phyloP scores from a whole-genome alignment of 2,329 filamentous ascomycete genomes.

The Xylaria sp. region DNA sequence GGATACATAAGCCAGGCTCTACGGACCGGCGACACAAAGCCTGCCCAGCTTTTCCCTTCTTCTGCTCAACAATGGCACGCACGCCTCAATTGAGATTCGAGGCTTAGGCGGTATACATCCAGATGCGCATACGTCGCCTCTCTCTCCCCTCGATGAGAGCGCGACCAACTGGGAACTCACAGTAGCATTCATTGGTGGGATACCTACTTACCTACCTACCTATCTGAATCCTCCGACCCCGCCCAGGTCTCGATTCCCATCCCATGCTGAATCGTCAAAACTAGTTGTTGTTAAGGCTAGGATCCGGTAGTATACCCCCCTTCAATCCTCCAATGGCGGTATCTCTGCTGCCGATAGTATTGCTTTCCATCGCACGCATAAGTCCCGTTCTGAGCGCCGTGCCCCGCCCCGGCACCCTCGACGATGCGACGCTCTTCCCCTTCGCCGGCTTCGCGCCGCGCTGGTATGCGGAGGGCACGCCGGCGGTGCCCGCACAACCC shows the following conservation, averaged over 20 bases:
- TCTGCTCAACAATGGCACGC: neutral
- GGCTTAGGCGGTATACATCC: neutral
- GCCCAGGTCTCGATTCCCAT: neutral
- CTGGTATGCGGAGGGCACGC: slow-evolving; percentile 28
- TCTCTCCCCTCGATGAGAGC: neutral
- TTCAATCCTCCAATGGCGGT: slow-evolving; percentile 18
- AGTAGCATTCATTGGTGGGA: neutral
- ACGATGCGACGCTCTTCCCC: slow-evolving; percentile 26
- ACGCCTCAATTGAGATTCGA: neutral
- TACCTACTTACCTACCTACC: neutral
- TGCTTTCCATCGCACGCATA: slow-evolving; percentile 12
- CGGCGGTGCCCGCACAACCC: slow-evolving; percentile 27
- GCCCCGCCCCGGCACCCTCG: slow-evolving; percentile 19
- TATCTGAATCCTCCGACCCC: neutral
- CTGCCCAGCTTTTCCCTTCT: neutral
- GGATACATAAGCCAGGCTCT: neutral
- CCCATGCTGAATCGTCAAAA: slow-evolving; percentile 13
- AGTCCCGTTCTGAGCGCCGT: slow-evolving; percentile 12
- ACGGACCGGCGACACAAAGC: neutral
- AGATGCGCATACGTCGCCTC: neutral
- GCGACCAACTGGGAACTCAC: neutral
- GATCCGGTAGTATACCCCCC: slow-evolving; percentile 17
- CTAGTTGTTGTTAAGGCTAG: slow-evolving; percentile 9
- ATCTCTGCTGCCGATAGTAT: neutral
- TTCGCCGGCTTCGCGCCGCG: slow-evolving; percentile 33